Conservation (phyloP, 495 filamentous ascomycete genomes). For the Tuber magnatum region DNA sequence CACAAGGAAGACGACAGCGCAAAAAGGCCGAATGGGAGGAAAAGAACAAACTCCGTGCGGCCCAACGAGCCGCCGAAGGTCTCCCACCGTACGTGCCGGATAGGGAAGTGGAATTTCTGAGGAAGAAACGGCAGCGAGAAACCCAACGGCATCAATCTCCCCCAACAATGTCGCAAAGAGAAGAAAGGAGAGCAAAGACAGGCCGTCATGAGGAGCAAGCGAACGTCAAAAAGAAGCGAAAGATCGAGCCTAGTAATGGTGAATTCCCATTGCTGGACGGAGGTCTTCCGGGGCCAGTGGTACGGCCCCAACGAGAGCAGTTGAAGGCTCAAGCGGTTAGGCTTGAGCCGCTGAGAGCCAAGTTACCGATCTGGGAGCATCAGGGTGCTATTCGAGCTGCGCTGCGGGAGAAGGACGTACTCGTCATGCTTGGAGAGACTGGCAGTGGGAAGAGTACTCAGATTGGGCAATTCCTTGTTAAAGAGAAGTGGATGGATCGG, state of each 20-base stretch:
- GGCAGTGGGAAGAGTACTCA: constrained; percentile 97
- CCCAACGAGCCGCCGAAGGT: constrained; percentile 8
- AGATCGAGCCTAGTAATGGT: not conserved
- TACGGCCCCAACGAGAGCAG: constrained; percentile 9
- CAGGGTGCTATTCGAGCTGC: constrained; percentile 60
- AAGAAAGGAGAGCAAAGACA: constrained; percentile 8
- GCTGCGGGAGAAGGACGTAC: constrained; percentile 62
- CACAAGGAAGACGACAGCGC: constrained; percentile 24
- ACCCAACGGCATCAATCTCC: not conserved
- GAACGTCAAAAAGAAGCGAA: constrained; percentile 25
- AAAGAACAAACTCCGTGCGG: constrained; percentile 16
- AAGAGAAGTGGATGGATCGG: constrained; percentile 60
- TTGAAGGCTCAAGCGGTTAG: constrained; percentile 21
- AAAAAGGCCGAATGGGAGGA: constrained; percentile 31
- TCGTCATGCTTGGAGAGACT: constrained; percentile 86
- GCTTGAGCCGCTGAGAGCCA: constrained; percentile 52
- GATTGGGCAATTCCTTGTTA: constrained; percentile 78
- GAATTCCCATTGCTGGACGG: constrained; percentile 22
- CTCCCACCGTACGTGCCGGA: not conserved
- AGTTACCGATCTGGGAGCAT: constrained; percentile 73
- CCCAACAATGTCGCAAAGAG: not conserved
- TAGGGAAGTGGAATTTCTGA: constrained; percentile 19
- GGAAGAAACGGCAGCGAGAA: constrained; percentile 20
- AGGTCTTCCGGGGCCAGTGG: not conserved
- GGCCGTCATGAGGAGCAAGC: constrained; percentile 4